These are phyloP conservation scores for Vickermania spadyakhi DNA, from an alignment of 208 protist genomes.

Conservation along the genomic window DNA sequence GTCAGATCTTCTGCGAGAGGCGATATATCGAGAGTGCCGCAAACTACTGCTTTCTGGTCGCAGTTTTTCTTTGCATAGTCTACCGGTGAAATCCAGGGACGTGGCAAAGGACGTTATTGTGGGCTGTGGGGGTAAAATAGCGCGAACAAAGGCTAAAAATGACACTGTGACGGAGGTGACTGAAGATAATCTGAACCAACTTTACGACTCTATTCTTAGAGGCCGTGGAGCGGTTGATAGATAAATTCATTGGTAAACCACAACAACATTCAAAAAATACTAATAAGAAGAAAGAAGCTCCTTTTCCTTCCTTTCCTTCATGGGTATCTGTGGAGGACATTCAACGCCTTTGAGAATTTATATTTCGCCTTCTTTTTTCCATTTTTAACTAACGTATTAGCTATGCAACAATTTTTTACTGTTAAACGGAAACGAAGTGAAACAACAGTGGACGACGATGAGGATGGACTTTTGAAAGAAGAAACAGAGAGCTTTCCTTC, in stretches of 20 bases:
- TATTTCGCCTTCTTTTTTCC: too few relatives aligned
- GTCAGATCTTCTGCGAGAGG: conserved; percentile 20
- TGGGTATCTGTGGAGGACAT: not conserved
- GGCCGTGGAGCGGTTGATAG: too few relatives aligned
- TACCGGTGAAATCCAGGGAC: conserved; percentile 26
- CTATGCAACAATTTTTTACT: too few relatives aligned
- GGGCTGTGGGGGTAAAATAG: conserved; percentile 45
- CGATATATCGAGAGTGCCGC: conserved; percentile 24
- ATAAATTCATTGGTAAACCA: too few relatives aligned
- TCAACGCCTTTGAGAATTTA: too few relatives aligned
- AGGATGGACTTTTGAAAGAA: too few relatives aligned
- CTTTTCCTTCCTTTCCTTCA: not conserved
- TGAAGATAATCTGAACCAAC: conserved; percentile 28
- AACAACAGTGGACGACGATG: too few relatives aligned
- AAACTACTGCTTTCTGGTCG: conserved; percentile 30
- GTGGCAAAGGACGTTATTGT: conserved; percentile 59
- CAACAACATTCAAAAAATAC: too few relatives aligned
- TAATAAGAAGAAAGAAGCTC: too few relatives aligned
- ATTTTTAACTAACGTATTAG: too few relatives aligned
- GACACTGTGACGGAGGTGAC: conserved; percentile 11
- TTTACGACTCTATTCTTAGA: conserved; percentile 67
- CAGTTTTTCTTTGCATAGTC: conserved; percentile 23
- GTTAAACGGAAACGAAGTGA: too few relatives aligned
- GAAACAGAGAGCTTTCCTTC: too few relatives aligned
- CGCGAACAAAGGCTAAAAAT: conserved; percentile 6